Conservation (phyloP, 306 rosid species). For the Pachyrhizus erosus region DNA sequence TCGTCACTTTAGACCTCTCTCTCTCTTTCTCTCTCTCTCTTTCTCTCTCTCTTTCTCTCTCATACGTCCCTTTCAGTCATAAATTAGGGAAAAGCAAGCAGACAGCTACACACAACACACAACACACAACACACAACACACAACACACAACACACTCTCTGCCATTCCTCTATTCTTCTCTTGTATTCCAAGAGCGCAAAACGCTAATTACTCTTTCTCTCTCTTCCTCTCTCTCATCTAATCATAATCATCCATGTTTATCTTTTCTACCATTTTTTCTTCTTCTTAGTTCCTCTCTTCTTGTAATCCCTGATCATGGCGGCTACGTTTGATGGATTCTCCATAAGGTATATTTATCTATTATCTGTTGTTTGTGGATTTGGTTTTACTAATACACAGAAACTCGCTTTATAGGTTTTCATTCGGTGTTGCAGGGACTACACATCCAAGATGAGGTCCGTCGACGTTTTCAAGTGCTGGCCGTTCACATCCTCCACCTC, state of each 20-base stretch:
- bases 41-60: slow-evolving; percentile 58
- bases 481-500: slow-evolving; percentile 56
- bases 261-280: background rate
- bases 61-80: slow-evolving; percentile 90
- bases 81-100: slow-evolving; percentile 77
- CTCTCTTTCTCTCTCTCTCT: slow-evolving; percentile 58
- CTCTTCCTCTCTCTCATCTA: slow-evolving; percentile 37
- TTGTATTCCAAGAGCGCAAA: background rate
- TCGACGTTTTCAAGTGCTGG: slow-evolving; percentile 74
- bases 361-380: background rate
- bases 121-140: slow-evolving; percentile 22
- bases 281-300: slow-evolving; percentile 8
- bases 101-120: slow-evolving; percentile 47
- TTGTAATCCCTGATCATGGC: slow-evolving; percentile 59
- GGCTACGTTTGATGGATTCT: slow-evolving; percentile 68
- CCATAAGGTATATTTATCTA: slow-evolving; percentile 67
- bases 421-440: slow-evolving; percentile 64
- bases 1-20: slow-evolving; percentile 53
- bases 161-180: slow-evolving; percentile 8
- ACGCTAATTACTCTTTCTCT: slow-evolving; percentile 28
- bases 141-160: slow-evolving; percentile 32
- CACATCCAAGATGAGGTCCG: slow-evolving; percentile 74
- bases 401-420: background rate
- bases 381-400: background rate
- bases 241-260: slow-evolving; percentile 25